Conservation (phyloP, 2,329 filamentous ascomycete species). For the Aspergillus viridinutans region DNA sequence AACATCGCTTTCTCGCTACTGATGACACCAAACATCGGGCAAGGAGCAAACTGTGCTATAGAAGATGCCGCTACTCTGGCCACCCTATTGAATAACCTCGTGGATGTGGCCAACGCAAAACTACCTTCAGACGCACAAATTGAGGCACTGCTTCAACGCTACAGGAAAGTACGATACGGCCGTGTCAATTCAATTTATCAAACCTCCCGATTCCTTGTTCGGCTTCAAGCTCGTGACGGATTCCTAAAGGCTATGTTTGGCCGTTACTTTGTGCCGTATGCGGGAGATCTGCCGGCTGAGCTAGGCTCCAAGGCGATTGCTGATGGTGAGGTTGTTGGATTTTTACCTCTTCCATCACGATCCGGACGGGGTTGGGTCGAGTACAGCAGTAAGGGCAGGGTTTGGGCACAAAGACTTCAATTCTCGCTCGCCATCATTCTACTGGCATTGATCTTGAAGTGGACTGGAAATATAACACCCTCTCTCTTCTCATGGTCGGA, state of each 20-base stretch:
- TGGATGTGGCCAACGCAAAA: not conserved
- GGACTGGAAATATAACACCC: too few species aligned
- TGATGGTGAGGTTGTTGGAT: too few species aligned
- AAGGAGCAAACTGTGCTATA: constrained; percentile 42
- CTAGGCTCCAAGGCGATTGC: too few species aligned
- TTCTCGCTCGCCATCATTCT: too few species aligned
- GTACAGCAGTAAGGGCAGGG: too few species aligned
- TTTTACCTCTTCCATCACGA: too few species aligned
- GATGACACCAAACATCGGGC: constrained; percentile 36
- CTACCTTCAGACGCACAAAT: constrained; percentile 3
- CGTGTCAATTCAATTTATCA: constrained; percentile 13
- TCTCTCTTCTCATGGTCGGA: too few species aligned
- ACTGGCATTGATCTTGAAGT: too few species aligned
- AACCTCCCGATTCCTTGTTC: constrained; percentile 8
- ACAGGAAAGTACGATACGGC: constrained; percentile 9
- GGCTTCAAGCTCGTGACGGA: constrained; percentile 18
- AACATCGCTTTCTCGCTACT: constrained; percentile 1
- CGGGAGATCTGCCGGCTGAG: not conserved
- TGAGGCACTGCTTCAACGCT: constrained; percentile 4
- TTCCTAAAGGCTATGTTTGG: constrained; percentile 13
- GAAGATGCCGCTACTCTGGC: constrained; percentile 36
- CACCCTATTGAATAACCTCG: constrained; percentile 23
- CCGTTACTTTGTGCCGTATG: constrained; percentile 17
- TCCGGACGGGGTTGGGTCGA: too few species aligned
- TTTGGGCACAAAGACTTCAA: too few species aligned